Evolutionary conservation across 345 rosid genomes (phyloP), one percentile per base, ranked within the genome.

Genomic region (Reutealis trisperma): DNA sequence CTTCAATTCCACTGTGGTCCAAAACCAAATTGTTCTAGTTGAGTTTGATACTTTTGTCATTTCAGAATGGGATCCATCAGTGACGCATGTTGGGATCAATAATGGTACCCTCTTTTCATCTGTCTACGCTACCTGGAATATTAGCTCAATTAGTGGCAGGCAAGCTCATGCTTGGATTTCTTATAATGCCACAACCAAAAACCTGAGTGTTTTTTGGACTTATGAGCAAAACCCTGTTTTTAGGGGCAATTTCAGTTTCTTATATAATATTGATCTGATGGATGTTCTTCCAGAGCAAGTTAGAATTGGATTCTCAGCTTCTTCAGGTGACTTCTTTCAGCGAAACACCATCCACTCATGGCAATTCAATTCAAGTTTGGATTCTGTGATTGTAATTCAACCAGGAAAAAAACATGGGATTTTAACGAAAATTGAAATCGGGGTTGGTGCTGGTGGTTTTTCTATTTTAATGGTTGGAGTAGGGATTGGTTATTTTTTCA

Each of bases 231-330:
- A 65, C 12, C 6, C 30, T 37, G 30, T 67, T 66, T 45, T 24
- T 66, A 54, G 9, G 5, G 51, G 55, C 67, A 22, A 67, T 10
- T 42, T 30, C 15, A 25, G 41, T 22, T 64, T 77, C 19, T 78
- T 74, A 12, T 30, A 71, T 54, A 16, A 3, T 1, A 67, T 78
- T 37, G 78, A 81, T 81, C 70, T 81, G 27, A 42, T 13, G 42
- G 14, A 63, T 14, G 61, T 59, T 15, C 58, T 74, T 25, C 77
- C 82, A 0, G 51, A 81, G 62, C 6, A 25, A 74, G 84, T 77
- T 32, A 63, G 58, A 21, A 42, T 84, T 9, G 86, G 86, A 42
- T 80, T 84, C 54, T 70, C 82, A 7, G 84, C 80, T 2, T 51
- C 84, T 19, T 60, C 75, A 0, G 81, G 74, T 0, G 10, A 14